Evolutionary conservation across 2,329 filamentous ascomycete species (phyloP).

Genomic region (Amauroascus verrucosus): DNA sequence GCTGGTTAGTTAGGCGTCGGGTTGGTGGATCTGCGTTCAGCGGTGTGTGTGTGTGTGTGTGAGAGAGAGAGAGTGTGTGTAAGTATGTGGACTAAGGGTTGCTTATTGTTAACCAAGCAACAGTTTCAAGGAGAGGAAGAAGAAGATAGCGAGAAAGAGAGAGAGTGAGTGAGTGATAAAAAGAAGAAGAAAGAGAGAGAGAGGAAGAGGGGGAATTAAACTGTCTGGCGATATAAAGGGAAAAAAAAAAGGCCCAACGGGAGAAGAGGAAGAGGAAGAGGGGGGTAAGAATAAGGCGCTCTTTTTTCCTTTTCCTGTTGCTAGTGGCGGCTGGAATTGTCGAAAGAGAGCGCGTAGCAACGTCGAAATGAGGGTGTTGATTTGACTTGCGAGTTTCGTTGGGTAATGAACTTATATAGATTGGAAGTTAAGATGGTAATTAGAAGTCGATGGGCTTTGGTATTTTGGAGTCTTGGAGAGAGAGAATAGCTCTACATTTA

Average conservation of each 20-base stretch:
- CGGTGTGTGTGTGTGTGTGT: neutral
- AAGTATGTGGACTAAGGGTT: too few relatives aligned
- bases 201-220: neutral
- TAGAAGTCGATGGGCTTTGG: too few relatives aligned
- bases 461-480: too few relatives aligned
- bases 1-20: neutral
- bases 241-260: too few relatives aligned
- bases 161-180: neutral
- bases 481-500: too few relatives aligned
- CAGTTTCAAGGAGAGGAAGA: neutral
- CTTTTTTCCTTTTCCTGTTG: neutral
- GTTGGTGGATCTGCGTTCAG: neutral
- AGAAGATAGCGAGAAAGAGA: neutral
- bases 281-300: neutral
- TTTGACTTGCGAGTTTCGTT: too few relatives aligned
- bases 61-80: too few relatives aligned
- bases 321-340: slow-evolving; percentile 3
- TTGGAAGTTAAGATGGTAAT: too few relatives aligned
- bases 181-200: neutral
- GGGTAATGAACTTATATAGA: too few relatives aligned
- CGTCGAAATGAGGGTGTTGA: too few relatives aligned
- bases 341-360: neutral
- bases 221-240: too few relatives aligned
- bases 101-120: slow-evolving; percentile 2
- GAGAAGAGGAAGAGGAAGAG: neutral